Evolutionary conservation across 179 eudicot species (phyloP).

Genomic region (Silene vulgaris): DNA sequence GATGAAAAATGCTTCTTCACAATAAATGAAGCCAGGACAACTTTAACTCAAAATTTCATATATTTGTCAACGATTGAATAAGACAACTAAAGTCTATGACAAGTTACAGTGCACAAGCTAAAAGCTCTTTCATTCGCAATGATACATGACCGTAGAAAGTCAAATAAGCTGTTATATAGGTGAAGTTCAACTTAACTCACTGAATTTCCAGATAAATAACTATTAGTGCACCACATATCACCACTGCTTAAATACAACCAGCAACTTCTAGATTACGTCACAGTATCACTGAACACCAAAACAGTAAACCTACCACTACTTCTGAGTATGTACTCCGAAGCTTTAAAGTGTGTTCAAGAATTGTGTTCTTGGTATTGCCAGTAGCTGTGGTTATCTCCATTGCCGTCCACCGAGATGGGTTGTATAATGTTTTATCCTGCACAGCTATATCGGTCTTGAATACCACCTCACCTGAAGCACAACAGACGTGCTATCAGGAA

Average conservation of each 20-base stretch:
- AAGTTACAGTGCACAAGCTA: not conserved
- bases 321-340: slow-evolving; percentile 76
- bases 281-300: slow-evolving; percentile 1
- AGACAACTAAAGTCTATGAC: not conserved
- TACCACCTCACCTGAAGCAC: slow-evolving; percentile 27
- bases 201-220: not conserved
- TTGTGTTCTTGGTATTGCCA: slow-evolving; percentile 49
- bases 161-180: not conserved
- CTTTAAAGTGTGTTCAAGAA: slow-evolving; percentile 62
- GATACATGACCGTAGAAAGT: not conserved
- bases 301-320: slow-evolving; percentile 58
- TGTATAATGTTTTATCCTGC: slow-evolving; percentile 29
- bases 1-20: not conserved
- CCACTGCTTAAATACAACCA: not conserved
- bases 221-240: not conserved
- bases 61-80: not conserved
- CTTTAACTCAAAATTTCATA: not conserved
- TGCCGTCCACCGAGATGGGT: slow-evolving; percentile 79
- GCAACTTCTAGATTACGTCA: slow-evolving; percentile 12
- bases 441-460: slow-evolving; percentile 31
- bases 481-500: slow-evolving; percentile 12
- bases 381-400: slow-evolving; percentile 75
- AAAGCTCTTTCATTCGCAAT: not conserved
- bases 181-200: not conserved
- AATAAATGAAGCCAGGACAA: not conserved